These are phyloP conservation scores for Sextonia rubra DNA, from an alignment of 164 flowering plant genomes.

Conservation along the genomic window DNA sequence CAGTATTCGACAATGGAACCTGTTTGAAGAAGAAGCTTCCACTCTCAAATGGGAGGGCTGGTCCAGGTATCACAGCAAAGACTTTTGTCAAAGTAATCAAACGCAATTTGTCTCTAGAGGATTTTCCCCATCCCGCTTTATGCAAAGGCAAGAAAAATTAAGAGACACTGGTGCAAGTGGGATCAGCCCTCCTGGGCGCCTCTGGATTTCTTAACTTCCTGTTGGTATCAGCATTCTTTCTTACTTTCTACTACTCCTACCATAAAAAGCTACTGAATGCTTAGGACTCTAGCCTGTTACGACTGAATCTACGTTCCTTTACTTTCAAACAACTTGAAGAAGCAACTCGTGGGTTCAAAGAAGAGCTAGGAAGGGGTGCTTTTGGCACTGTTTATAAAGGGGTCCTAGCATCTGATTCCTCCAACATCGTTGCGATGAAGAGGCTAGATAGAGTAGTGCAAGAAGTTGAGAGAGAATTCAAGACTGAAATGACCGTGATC, in stretches of 20 bases:
- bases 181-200: slow-evolving; percentile 5
- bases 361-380: slow-evolving; percentile 14
- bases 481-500: slow-evolving; percentile 12
- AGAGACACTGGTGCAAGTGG: not conserved
- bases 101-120: slow-evolving; percentile 3
- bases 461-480: slow-evolving; percentile 13
- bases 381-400: slow-evolving; percentile 22
- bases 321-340: slow-evolving; percentile 21
- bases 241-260: not conserved
- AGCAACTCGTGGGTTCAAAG: slow-evolving; percentile 18
- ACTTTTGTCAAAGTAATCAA: slow-evolving; percentile 16
- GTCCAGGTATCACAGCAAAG: not conserved
- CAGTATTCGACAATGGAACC: not conserved
- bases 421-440: slow-evolving; percentile 12
- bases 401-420: not conserved
- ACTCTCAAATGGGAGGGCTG: slow-evolving; percentile 11
- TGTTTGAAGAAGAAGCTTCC: slow-evolving; percentile 25
- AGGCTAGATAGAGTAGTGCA: slow-evolving; percentile 6
- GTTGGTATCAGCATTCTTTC: not conserved
- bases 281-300: not conserved
- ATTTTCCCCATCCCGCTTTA: not conserved
- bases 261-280: not conserved
- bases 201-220: slow-evolving; percentile 10
- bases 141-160: not conserved
- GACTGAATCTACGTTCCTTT: slow-evolving; percentile 7